Percentiles rank a stretch among this genome's conserved stretches.
phyloP scores from a whole-genome alignment of 768 basidiomycete species.

The Lactarius vividus region DNA sequence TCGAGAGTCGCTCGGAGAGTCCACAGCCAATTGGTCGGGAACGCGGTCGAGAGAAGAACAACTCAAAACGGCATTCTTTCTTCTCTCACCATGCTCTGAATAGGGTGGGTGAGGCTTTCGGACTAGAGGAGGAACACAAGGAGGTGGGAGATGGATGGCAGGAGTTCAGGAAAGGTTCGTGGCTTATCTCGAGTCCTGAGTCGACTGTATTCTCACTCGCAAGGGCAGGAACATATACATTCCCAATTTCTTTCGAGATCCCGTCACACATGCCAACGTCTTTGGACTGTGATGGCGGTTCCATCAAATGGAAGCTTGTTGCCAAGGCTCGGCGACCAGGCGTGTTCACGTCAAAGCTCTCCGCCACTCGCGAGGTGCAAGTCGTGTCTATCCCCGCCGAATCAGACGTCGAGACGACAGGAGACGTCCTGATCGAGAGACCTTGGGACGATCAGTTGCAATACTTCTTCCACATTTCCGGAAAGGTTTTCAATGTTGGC shows the following conservation, averaged over 20 bases:
- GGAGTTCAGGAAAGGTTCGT: constrained; percentile 81
- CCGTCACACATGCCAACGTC: constrained; percentile 78
- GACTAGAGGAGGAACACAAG: constrained; percentile 42
- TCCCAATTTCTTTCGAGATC: constrained; percentile 89
- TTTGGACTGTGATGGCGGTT: constrained; percentile 69
- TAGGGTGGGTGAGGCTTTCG: constrained; percentile 42
- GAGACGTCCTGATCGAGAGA: constrained; percentile 78
- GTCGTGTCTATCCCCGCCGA: constrained; percentile 76
- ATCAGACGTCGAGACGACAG: constrained; percentile 80
- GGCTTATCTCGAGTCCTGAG: neutral
- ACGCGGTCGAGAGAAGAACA: constrained; percentile 30
- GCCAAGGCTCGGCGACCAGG: constrained; percentile 85
- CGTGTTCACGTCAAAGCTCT: constrained; percentile 68
- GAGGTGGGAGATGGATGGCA: constrained; percentile 64
- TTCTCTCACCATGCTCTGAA: constrained; percentile 37
- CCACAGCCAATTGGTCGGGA: constrained; percentile 32
- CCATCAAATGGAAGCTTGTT: constrained; percentile 74
- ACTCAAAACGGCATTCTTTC: constrained; percentile 30
- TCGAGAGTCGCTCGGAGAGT: constrained; percentile 26
- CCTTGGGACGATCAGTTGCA: constrained; percentile 89
- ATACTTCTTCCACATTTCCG: constrained; percentile 72
- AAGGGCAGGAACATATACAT: constrained; percentile 78
- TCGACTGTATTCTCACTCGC: neutral
- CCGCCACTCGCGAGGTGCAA: constrained; percentile 65
- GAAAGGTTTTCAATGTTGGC: constrained; percentile 79